phyloP scores from a whole-genome alignment of 495 filamentous ascomycete genomes.

The Penicillium fimorum region DNA sequence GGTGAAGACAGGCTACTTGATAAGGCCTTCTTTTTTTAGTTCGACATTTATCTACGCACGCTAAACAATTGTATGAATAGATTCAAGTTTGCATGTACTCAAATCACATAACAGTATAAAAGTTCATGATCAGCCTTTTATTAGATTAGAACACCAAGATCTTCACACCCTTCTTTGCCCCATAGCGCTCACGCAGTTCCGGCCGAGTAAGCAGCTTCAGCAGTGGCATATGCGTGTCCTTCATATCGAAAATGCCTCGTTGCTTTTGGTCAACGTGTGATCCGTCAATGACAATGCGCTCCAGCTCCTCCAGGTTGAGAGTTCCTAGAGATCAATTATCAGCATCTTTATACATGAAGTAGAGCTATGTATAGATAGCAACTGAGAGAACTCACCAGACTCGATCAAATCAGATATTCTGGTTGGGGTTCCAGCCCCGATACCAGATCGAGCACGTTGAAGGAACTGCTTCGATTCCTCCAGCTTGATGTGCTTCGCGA shows the following conservation, averaged over 20 bases:
- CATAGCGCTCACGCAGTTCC: conserved; percentile 70
- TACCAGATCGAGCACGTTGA: conserved; percentile 61
- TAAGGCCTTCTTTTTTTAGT: conserved; percentile 3
- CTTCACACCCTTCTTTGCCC: conserved; percentile 36
- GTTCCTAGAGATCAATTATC: conserved; percentile 51
- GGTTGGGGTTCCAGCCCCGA: conserved; percentile 86
- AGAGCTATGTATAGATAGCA: background rate
- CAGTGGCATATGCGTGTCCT: conserved; percentile 77
- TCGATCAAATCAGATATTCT: conserved; percentile 79
- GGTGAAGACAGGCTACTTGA: conserved; percentile 17
- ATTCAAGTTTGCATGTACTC: background rate
- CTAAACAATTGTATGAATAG: background rate
- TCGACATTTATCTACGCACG: background rate
- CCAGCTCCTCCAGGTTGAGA: conserved; percentile 63
- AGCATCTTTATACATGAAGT: conserved; percentile 4
- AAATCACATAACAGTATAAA: background rate
- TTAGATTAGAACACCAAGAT: conserved; percentile 40
- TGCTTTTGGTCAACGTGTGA: conserved; percentile 92
- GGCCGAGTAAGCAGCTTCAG: conserved; percentile 62
- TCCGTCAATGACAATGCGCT: conserved; percentile 82
- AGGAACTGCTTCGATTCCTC: conserved; percentile 79
- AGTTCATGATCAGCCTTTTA: background rate
- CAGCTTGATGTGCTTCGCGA: conserved; percentile 97
- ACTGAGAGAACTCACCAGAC: conserved; percentile 54
- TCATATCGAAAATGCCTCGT: conserved; percentile 88